Percentiles rank a stretch among this genome's conserved stretches.
These are phyloP conservation scores for Fusarium illudens DNA, from an alignment of 2,329 filamentous ascomycete species.

Conservation along the genomic window DNA sequence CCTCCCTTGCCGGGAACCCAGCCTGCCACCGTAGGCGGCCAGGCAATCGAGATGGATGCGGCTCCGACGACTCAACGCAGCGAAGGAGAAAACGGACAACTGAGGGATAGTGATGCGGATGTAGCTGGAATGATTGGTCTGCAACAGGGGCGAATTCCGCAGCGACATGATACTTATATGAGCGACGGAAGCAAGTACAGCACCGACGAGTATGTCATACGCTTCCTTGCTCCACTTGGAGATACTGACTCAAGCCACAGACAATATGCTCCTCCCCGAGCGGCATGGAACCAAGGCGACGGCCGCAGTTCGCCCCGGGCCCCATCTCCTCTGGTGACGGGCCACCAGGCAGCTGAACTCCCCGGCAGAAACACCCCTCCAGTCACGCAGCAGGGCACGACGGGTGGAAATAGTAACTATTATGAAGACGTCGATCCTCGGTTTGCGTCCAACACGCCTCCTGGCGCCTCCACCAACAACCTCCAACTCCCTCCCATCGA, in stretches of 20 bases:
- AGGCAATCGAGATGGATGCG: slow-evolving; percentile 84
- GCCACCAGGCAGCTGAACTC: slow-evolving; percentile 49
- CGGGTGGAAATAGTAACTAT: slow-evolving; percentile 61
- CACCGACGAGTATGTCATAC: slow-evolving; percentile 68
- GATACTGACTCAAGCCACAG: slow-evolving; percentile 36
- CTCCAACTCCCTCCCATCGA: slow-evolving; percentile 47
- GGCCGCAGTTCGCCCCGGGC: slow-evolving; percentile 55
- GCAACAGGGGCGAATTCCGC: slow-evolving; percentile 62
- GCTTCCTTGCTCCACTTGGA: neutral
- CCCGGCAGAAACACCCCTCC: slow-evolving; percentile 48
- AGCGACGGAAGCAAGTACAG: slow-evolving; percentile 79
- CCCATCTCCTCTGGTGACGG: slow-evolving; percentile 55
- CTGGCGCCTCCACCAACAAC: slow-evolving; percentile 35
- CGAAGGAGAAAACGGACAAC: slow-evolving; percentile 55
- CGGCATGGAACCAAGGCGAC: slow-evolving; percentile 62
- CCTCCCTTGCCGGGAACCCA: slow-evolving; percentile 64
- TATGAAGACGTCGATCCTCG: slow-evolving; percentile 94
- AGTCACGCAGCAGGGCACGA: slow-evolving; percentile 38
- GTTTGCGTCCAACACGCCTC: slow-evolving; percentile 67
- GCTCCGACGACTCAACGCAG: slow-evolving; percentile 55
- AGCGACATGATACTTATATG: slow-evolving; percentile 60
- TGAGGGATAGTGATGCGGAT: slow-evolving; percentile 73
- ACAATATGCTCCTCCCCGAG: slow-evolving; percentile 64
- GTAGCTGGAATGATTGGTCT: slow-evolving; percentile 77
- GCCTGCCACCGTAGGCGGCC: slow-evolving; percentile 59